Evolutionary conservation across 495 filamentous ascomycete genomes (phyloP), one percentile per base, ranked within the genome.

Genomic region (Penicillium silybi): DNA sequence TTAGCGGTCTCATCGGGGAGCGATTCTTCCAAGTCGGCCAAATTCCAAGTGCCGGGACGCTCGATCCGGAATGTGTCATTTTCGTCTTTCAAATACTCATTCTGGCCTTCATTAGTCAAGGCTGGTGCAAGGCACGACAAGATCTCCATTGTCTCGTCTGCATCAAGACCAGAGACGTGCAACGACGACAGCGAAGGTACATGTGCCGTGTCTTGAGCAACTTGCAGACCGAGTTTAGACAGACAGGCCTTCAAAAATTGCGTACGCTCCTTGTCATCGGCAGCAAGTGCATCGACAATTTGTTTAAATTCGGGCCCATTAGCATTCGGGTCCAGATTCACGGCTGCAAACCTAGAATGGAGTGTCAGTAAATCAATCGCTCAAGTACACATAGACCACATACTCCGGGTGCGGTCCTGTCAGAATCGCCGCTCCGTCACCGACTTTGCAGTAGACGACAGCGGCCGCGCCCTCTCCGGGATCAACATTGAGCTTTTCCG

Each of bases 381-480:
- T 11, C 23, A 34, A 27, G 23, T 8, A 15, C 46, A 17, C 25
- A 34, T 11, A 26, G 22, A 37, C 20, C 16, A 79, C 85, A 70
- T 75, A 96, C 89, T 98, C 95, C 41, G 93, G 92, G 77, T 98
- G 95, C 38, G 92, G 88, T 0, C 92, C 90, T 1, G 88, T 95
- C 27, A 98, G 71, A 18, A 97, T 71, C 1, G 83, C 89, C 20
- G 77, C 76, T 18, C 93, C 93, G n/a, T 90, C 81, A 1, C 91
- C 92, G 32, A 96, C 79, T 59, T 89, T 88, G 59, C 92, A 87
- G 63, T 92, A 95, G 9, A 98, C 85, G 2, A 95, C 76, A 9
- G 93, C 92, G 8, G 92, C 92, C 17, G 66, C 61, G 4, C 76
- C 81, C 37, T 81, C 74, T 6, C 90, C 92, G 2, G 85, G 75